Base-by-base conservation (phyloP, 106 monocot genomes). In the Dioscorea alata region DNA sequence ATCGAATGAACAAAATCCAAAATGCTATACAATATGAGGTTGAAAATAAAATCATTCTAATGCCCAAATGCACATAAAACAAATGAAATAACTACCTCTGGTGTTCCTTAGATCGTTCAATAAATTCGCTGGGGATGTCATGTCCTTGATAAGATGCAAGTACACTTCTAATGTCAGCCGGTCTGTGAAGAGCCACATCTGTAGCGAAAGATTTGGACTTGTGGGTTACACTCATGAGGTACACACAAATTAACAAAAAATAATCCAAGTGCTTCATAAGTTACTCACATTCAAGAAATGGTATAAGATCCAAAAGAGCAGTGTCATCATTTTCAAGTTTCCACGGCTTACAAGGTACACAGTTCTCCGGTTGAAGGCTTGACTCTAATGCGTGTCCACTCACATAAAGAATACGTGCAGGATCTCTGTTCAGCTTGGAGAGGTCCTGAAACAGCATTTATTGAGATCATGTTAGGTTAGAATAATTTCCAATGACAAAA, bases 401-500 rank as follows among this genome's bases (percentile, higher is more conserved):
- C 28, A 97, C 49, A 69, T 92, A 97, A 49, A 97, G 70, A 72
- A 92, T 69, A 58, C 74, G 82, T 60, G 96, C 66, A 28, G 96
- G 92, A 82, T 97, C 83, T 83, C 92, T 92, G 51, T 97, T 97
- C 72, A 97, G 68, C 77, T 97, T 97, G 19, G 96, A 84, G 13
- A 97, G 73, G 56, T 97, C 96, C 96, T 97, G 82, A 42, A 5
- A 28, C 42, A 42, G 42, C 42, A 42, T 42, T 42, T 42, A 6
- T 42, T 42, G 42, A 42, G 42, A 42, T 3, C 10, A 42, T 42
- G 10, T 5, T 42, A 42, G 42, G 10, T 42, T 10, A 42, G 42
- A 42, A 42, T 42, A 42, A 6, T 10, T 42, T 42, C 10, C 0
- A 6, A 42, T 42, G 8, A 57, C 61, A 33, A 17, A 68, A 31